Evolutionary conservation across 257 asterid species (phyloP).

Genomic region (Asclepias syriaca): DNA sequence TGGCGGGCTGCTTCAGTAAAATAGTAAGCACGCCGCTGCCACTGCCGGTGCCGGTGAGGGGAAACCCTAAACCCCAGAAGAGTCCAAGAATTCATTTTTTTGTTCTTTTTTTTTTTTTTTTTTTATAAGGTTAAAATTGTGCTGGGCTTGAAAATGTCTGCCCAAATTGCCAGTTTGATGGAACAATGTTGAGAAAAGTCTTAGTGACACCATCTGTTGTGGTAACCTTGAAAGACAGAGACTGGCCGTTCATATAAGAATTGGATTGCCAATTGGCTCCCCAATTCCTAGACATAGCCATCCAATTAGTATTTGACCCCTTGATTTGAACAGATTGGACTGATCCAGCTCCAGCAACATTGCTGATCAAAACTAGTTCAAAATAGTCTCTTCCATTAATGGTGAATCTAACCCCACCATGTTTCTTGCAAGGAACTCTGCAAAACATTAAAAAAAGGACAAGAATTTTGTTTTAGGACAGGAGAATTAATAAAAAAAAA

Average conservation of each 20-base stretch:
- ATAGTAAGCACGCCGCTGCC: conserved; percentile 81
- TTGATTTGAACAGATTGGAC: conserved; percentile 57
- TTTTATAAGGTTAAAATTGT: conserved; percentile 36
- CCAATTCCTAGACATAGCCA: conserved; percentile 85
- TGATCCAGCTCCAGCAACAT: conserved; percentile 81
- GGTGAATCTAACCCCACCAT: conserved; percentile 76
- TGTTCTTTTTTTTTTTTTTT: not conserved
- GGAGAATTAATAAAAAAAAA: no score
- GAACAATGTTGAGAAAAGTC: conserved; percentile 40
- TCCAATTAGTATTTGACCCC: conserved; percentile 67
- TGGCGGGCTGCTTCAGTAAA: conserved; percentile 81
- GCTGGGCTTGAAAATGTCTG: conserved; percentile 45
- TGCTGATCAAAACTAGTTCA: conserved; percentile 60
- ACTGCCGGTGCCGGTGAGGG: conserved; percentile 42
- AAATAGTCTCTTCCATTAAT: conserved; percentile 70
- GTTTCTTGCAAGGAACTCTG: conserved; percentile 83
- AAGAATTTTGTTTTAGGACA: not conserved
- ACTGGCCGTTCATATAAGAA: conserved; percentile 59
- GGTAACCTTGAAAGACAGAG: conserved; percentile 70
- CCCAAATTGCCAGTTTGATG: conserved; percentile 78
- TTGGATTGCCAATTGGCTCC: conserved; percentile 95
- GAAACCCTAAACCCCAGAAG: conserved; percentile 22
- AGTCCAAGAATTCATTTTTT: conserved; percentile 12
- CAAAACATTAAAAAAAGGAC: not conserved
- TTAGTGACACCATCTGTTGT: conserved; percentile 63